A percentile compares a stretch with the other conserved stretches of the same genome.
Conservation (phyloP, 345 rosid genomes). For the Eucalyptus sp. region DNA sequence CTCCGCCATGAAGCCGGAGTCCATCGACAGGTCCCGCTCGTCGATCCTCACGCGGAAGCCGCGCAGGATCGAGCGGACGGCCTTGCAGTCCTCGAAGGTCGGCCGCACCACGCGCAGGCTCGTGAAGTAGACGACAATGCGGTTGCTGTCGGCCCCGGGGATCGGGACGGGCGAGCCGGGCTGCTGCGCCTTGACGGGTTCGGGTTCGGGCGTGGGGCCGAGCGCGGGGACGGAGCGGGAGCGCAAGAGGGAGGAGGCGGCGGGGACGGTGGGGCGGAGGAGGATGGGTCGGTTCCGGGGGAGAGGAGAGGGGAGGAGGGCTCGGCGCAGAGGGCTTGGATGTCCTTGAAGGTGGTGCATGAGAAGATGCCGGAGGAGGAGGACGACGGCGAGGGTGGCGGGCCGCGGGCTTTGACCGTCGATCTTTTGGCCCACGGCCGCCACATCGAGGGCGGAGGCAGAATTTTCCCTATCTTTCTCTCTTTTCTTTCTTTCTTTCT, state of each 20-base stretch:
- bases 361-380: constrained; percentile 21
- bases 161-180: not conserved
- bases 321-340: constrained; percentile 35
- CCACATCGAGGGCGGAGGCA: constrained; percentile 64
- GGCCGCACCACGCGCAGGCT: constrained; percentile 68
- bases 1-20: constrained; percentile 39
- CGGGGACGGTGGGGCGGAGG: constrained; percentile 46
- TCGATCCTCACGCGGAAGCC: constrained; percentile 63
- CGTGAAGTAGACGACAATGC: constrained; percentile 72
- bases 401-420: constrained; percentile 7
- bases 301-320: not conserved
- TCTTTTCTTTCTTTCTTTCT: not conserved
- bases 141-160: constrained; percentile 32
- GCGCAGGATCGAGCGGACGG: constrained; percentile 51
- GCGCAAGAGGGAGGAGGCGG: constrained; percentile 28
- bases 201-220: not conserved
- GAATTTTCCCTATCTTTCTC: not conserved
- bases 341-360: constrained; percentile 64
- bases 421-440: constrained; percentile 61
- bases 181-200: not conserved
- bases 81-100: constrained; percentile 69
- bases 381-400: not conserved
- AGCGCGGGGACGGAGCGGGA: constrained; percentile 7
- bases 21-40: constrained; percentile 91
- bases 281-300: constrained; percentile 16